Evolutionary conservation across 495 filamentous ascomycete species (phyloP).

Genomic region (Thozetella sp.): DNA sequence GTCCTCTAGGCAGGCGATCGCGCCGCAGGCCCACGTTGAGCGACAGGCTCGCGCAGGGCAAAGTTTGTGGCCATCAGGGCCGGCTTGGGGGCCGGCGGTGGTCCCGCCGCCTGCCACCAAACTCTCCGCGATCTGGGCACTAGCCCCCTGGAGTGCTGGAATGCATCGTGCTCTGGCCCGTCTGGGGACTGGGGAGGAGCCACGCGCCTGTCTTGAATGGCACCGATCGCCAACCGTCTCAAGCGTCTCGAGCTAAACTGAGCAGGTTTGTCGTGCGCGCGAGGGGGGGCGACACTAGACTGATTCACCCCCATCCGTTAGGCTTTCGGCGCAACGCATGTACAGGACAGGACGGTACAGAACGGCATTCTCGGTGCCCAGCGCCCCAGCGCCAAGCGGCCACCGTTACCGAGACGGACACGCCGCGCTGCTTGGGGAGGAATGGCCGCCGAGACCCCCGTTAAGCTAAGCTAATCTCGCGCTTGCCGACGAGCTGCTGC

Average conservation of each 20-base stretch:
- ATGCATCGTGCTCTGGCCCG: neutral
- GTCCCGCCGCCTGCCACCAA: neutral
- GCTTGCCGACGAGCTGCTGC: too few species aligned
- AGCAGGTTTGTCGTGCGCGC: neutral
- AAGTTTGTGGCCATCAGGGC: neutral
- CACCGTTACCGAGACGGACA: too few species aligned
- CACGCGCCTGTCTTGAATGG: neutral
- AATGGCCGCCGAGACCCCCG: neutral
- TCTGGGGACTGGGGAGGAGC: neutral
- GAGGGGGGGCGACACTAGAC: neutral
- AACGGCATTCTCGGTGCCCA: too few species aligned
- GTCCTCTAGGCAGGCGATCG: neutral
- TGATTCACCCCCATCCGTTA: neutral
- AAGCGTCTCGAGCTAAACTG: neutral
- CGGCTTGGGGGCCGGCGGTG: neutral
- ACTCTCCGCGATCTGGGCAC: too few species aligned
- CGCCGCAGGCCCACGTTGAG: neutral
- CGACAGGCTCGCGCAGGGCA: neutral
- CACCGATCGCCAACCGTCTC: neutral
- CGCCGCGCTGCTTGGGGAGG: too few species aligned
- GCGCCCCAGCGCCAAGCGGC: too few species aligned
- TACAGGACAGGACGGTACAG: too few species aligned
- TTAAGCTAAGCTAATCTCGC: neutral
- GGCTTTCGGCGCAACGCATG: too few species aligned
- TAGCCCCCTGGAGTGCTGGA: too few species aligned